Percentiles rank a stretch among this genome's conserved stretches.
These are phyloP conservation scores for Ceratobasidium sp. DNA, from an alignment of 1,284 basidiomycete species.

Conservation along the genomic window DNA sequence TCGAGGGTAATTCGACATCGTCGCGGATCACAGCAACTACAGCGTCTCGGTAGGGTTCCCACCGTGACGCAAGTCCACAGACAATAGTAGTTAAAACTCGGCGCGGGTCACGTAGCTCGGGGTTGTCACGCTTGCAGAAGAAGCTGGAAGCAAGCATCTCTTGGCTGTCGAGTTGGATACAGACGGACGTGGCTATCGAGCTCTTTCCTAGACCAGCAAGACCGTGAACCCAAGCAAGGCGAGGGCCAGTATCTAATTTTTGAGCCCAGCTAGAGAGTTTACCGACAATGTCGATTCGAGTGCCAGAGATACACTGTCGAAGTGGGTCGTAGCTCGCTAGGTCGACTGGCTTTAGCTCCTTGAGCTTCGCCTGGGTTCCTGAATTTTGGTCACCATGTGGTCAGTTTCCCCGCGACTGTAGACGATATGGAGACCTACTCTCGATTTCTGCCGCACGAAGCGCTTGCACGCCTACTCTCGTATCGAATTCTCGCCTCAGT, in stretches of 20 bases:
- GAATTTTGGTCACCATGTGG: no score
- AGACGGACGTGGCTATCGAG: background rate
- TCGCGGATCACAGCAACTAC: background rate
- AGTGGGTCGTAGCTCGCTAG: background rate
- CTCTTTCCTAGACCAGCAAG: slow-evolving; percentile 32
- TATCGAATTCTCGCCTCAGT: no score
- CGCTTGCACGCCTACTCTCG: no score
- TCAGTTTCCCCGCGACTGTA: no score
- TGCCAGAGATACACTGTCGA: background rate
- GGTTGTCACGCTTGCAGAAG: slow-evolving; percentile 31
- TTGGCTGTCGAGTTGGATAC: no score
- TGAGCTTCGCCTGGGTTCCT: background rate
- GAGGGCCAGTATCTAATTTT: background rate
- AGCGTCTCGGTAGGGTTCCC: background rate
- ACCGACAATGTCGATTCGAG: background rate
- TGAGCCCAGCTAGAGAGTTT: background rate
- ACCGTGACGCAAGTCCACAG: background rate
- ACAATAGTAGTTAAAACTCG: background rate
- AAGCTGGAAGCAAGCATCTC: background rate
- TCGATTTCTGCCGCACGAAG: no score
- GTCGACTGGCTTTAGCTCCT: background rate
- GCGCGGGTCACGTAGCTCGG: no score
- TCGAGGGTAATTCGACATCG: background rate
- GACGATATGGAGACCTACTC: no score
- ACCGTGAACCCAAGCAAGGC: slow-evolving; percentile 16